These are phyloP conservation scores for Elsinoe arachidis DNA, from an alignment of 2,329 filamentous ascomycete species.

Conservation along the genomic window DNA sequence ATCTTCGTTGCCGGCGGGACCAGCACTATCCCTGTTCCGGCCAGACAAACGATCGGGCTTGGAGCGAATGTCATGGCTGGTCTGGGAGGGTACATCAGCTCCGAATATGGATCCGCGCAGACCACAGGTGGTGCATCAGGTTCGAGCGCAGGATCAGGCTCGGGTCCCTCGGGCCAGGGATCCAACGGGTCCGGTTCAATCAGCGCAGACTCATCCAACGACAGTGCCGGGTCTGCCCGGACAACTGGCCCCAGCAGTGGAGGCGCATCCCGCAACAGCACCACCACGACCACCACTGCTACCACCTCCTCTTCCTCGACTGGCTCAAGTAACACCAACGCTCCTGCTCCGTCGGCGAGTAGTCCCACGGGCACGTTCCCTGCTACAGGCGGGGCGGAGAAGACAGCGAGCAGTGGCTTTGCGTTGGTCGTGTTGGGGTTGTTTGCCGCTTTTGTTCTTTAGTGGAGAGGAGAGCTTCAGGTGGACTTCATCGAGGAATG, in stretches of 20 bases:
- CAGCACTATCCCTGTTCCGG: neutral
- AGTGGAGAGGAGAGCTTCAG: neutral
- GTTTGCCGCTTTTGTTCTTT: neutral
- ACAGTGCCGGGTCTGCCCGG: no score
- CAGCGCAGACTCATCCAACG: no score
- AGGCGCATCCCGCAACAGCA: neutral
- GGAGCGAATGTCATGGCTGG: neutral
- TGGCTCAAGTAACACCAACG: neutral
- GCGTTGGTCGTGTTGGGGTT: neutral
- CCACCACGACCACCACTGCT: neutral
- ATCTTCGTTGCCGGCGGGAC: neutral
- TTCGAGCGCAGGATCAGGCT: neutral
- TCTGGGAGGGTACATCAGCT: neutral
- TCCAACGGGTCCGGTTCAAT: neutral
- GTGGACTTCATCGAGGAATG: no score
- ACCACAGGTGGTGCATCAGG: neutral
- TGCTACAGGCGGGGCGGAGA: neutral
- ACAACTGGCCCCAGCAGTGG: no score
- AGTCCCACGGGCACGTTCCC: slow-evolving; percentile 3
- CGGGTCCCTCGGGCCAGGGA: neutral
- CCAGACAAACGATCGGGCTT: neutral
- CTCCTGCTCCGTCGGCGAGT: neutral
- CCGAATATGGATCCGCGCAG: neutral
- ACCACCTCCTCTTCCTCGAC: neutral
- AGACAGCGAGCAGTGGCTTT: neutral